Conservation (phyloP, 75 land plant species). For the Pinus tabuliformis region DNA sequence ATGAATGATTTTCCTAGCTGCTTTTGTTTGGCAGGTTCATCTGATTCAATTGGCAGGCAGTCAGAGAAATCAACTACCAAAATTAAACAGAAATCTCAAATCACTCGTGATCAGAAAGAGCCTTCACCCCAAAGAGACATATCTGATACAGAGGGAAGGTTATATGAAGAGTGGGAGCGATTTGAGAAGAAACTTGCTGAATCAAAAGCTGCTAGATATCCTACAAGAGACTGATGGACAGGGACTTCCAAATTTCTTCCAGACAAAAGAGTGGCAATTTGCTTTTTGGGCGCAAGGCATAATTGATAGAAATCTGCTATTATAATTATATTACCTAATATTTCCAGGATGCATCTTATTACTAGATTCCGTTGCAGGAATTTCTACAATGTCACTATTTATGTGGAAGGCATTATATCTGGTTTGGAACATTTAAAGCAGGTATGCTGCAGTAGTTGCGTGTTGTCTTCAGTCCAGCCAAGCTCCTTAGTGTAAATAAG, state of each 20-base stretch:
- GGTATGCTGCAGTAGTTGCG: not conserved
- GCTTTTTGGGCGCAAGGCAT: not conserved
- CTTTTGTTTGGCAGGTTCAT: slow-evolving; percentile 6
- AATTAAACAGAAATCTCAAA: not conserved
- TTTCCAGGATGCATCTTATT: too few species aligned
- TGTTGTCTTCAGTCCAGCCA: not conserved
- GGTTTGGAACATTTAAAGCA: not conserved
- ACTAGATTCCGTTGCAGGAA: too few species aligned
- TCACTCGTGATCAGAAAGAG: not conserved
- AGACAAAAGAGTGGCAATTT: not conserved
- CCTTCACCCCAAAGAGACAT: not conserved
- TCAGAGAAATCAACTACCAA: not conserved
- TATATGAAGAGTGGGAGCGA: slow-evolving; percentile 8
- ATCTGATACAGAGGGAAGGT: not conserved
- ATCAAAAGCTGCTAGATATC: not conserved
- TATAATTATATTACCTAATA: too few species aligned
- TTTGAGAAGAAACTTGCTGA: slow-evolving; percentile 11
- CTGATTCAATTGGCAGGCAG: not conserved
- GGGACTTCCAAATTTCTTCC: not conserved
- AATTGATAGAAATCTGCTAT: not conserved
- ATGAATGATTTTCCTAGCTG: not conserved
- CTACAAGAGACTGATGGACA: not conserved
- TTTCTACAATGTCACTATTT: not conserved
- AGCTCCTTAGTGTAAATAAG: not conserved
- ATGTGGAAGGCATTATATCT: not conserved